Conservation (phyloP, 2,329 filamentous ascomycete genomes). For the Fusarium anguioides region DNA sequence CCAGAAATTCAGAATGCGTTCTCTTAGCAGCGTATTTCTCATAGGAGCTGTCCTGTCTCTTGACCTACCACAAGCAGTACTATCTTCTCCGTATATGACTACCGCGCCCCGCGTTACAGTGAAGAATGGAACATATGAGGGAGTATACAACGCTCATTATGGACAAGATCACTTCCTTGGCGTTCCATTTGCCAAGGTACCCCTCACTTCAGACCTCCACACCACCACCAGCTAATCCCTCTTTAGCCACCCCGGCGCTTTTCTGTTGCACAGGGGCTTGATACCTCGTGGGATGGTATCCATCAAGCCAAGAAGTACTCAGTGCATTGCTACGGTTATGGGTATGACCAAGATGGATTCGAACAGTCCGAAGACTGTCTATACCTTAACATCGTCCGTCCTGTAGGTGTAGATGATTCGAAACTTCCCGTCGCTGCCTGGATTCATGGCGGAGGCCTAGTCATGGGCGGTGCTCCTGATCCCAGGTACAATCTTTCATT, state of each 20-base stretch:
- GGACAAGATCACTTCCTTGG: constrained; percentile 26
- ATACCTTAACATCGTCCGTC: constrained; percentile 70
- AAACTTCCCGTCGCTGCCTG: constrained; percentile 68
- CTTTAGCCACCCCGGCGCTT: constrained; percentile 33
- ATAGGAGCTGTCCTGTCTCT: background rate
- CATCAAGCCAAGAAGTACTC: constrained; percentile 58
- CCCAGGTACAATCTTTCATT: constrained; percentile 70
- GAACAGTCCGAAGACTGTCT: constrained; percentile 66
- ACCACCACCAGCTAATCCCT: background rate
- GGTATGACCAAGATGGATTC: constrained; percentile 45
- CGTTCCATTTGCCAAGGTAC: constrained; percentile 18
- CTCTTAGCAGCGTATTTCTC: background rate
- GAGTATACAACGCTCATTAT: constrained; percentile 16
- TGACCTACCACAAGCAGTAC: background rate
- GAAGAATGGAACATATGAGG: constrained; percentile 25
- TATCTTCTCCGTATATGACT: background rate
- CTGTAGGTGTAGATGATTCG: constrained; percentile 54
- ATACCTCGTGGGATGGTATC: constrained; percentile 56
- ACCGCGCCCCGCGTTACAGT: constrained; percentile 4
- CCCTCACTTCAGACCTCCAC: accelerated
- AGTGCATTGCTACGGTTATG: constrained; percentile 62
- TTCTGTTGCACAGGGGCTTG: constrained; percentile 52
- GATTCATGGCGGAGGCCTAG: constrained; percentile 61
- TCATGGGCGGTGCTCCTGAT: constrained; percentile 52
- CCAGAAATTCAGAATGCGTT: background rate